These are phyloP conservation scores for Cucumis hystrix DNA, from an alignment of 306 rosid genomes.

Conservation along the genomic window DNA sequence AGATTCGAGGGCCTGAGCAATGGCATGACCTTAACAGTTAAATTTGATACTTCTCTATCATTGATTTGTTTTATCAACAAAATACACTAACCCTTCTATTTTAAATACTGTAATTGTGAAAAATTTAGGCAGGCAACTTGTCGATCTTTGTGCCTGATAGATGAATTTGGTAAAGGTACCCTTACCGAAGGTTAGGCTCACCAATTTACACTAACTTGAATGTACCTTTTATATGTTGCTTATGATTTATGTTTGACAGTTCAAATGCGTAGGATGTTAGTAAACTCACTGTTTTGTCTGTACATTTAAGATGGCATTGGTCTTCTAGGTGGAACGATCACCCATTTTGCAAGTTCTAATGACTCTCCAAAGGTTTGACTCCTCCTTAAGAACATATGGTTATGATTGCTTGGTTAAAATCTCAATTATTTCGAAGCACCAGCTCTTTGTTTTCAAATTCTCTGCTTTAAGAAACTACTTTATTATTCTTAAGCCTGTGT, in stretches of 20 bases:
- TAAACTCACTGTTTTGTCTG: constrained; percentile 9
- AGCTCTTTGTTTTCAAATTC: neutral
- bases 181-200: constrained; percentile 84
- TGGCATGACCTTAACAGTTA: neutral
- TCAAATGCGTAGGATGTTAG: constrained; percentile 3
- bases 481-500: neutral
- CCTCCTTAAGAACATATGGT: neutral
- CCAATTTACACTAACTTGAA: constrained; percentile 7
- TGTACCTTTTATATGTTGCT: constrained; percentile 1
- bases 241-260: constrained; percentile 3
- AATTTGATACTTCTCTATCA: neutral
- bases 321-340: constrained; percentile 84
- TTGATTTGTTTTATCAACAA: neutral
- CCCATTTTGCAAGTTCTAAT: constrained; percentile 46
- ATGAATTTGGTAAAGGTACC: constrained; percentile 97
- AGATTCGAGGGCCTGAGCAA: neutral
- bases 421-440: neutral
- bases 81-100: neutral
- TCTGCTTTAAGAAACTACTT: neutral
- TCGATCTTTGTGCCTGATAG: constrained; percentile 63
- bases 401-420: neutral
- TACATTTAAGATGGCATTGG: constrained; percentile 75
- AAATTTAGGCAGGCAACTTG: constrained; percentile 76
- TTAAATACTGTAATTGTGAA: neutral
- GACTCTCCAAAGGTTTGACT: constrained; percentile 75